phyloP scores from a whole-genome alignment of 306 rosid species.

The Cicer arietinum region DNA sequence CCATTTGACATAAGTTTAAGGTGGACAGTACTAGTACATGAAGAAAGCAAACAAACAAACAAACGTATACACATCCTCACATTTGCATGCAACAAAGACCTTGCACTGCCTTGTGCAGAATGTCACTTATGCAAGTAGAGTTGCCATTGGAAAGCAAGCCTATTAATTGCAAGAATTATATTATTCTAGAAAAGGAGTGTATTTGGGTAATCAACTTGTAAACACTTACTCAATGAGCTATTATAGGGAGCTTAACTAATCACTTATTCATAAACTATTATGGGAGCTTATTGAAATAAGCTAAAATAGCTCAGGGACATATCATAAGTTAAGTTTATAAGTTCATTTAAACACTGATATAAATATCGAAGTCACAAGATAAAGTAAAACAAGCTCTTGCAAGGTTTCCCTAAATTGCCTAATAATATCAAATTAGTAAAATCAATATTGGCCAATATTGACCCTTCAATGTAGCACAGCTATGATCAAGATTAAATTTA shows the following conservation, averaged over 20 bases:
- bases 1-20: slow-evolving; percentile 27
- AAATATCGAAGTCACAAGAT: background rate
- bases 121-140: slow-evolving; percentile 35
- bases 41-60: slow-evolving; percentile 1
- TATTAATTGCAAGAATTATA: slow-evolving; percentile 19
- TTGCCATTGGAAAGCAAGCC: slow-evolving; percentile 30
- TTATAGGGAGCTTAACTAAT: slow-evolving; percentile 1
- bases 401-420: background rate
- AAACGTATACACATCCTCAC: background rate
- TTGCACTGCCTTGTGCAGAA: slow-evolving; percentile 35
- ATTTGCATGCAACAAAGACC: background rate
- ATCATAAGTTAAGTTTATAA: background rate
- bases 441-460: background rate
- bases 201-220: background rate
- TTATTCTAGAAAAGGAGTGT: background rate
- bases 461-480: slow-evolving; percentile 6
- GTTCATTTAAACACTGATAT: background rate
- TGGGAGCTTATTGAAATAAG: background rate
- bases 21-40: slow-evolving; percentile 15
- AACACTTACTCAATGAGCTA: background rate
- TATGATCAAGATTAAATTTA: background rate
- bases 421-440: background rate
- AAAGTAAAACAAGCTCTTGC: background rate
- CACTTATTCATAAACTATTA: background rate
- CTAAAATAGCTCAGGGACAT: background rate